Conservation (phyloP, 2,329 filamentous ascomycete species). For the Monosporascus sp. region DNA sequence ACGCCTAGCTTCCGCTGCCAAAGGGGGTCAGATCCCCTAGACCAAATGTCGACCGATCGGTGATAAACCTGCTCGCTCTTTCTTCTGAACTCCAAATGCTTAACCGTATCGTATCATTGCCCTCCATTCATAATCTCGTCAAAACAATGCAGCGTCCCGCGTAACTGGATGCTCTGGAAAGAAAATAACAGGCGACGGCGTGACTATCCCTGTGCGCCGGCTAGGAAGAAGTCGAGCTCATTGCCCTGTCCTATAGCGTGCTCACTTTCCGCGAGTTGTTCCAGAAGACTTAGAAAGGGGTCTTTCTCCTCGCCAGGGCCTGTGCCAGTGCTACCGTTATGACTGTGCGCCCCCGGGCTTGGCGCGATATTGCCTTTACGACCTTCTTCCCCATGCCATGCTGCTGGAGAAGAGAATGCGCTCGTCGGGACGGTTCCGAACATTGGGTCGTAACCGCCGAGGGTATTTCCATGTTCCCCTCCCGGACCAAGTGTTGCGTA, state of each 20-base stretch:
- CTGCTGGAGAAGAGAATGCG: constrained; percentile 45
- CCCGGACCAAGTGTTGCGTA: constrained; percentile 32
- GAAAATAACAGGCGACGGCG: neutral
- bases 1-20: no score
- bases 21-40: no score
- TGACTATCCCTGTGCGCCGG: constrained; percentile 22
- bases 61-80: no score
- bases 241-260: constrained; percentile 61
- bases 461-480: constrained; percentile 24
- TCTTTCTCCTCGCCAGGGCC: constrained; percentile 63
- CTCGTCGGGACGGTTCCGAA: constrained; percentile 52
- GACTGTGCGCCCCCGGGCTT: constrained; percentile 45
- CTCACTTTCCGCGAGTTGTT: constrained; percentile 80
- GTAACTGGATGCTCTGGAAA: neutral
- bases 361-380: constrained; percentile 31
- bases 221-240: constrained; percentile 74
- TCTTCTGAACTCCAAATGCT: no score
- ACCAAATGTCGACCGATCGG: no score
- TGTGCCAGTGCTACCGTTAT: constrained; percentile 44
- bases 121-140: no score
- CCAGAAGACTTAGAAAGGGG: constrained; percentile 71
- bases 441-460: constrained; percentile 50
- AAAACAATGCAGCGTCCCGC: no score
- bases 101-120: no score
- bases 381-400: constrained; percentile 43